These are phyloP conservation scores for Bipolaris gigantea DNA, from an alignment of 2,329 filamentous ascomycete species.

Conservation along the genomic window DNA sequence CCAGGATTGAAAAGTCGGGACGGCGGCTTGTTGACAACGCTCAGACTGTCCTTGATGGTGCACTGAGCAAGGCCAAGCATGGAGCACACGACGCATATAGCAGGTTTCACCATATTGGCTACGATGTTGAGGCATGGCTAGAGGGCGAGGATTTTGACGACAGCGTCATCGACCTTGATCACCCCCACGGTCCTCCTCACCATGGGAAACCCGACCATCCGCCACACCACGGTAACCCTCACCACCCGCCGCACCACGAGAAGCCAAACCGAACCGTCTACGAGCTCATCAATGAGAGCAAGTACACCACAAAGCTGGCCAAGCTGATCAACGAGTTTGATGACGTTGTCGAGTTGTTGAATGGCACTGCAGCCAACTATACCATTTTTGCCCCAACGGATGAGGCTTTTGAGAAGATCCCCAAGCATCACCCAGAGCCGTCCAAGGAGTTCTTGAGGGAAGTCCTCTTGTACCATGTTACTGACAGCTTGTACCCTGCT, in stretches of 20 bases:
- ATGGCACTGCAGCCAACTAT: conserved; percentile 72
- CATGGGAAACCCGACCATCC: conserved; percentile 25
- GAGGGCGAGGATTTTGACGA: conserved; percentile 41
- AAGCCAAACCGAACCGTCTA: conserved; percentile 73
- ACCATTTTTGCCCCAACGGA: conserved; percentile 83
- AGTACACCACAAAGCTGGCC: conserved; percentile 76
- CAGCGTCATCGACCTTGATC: conserved; percentile 39
- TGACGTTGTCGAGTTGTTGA: conserved; percentile 71
- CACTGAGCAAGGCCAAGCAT: conserved; percentile 47
- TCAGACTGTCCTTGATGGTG: conserved; percentile 50
- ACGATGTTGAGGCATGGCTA: conserved; percentile 54
- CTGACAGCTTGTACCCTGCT: conserved; percentile 66
- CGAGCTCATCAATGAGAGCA: conserved; percentile 73
- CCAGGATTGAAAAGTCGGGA: conserved; percentile 33
- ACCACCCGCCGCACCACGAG: conserved; percentile 43
- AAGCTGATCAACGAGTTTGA: conserved; percentile 73
- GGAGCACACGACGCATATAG: conserved; percentile 43
- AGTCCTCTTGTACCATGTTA: conserved; percentile 75
- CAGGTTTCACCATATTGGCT: conserved; percentile 49
- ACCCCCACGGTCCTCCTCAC: conserved; percentile 34
- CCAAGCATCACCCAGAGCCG: conserved; percentile 60
- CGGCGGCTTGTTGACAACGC: conserved; percentile 26
- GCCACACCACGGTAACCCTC: conserved; percentile 40
- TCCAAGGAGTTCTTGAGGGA: conserved; percentile 70
- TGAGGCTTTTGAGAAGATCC: conserved; percentile 70